Evolutionary conservation across 2,329 filamentous ascomycete species (phyloP), one percentile per base, ranked within the genome.

Genomic region (Talaromyces amestolkiae): DNA sequence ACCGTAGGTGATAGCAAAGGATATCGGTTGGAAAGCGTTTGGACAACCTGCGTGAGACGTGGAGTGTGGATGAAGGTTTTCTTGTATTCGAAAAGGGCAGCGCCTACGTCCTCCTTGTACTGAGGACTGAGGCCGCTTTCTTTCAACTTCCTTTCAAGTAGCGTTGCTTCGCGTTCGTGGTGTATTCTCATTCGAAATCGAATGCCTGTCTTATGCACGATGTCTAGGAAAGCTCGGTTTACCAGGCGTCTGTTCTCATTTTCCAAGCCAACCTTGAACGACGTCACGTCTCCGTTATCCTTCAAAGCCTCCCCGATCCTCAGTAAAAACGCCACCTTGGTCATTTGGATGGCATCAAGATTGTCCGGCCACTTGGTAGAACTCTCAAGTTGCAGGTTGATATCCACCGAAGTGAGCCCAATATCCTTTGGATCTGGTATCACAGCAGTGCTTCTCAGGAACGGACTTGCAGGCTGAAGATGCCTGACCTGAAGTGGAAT

Each of bases 351-450:
- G 5, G 94, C 93, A 3, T 87, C 87, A 9, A 98, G 80, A 73
- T 96, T 92, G 74, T 98, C 93, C 0, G 95, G 95, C 95, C 95
- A 99, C 70, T 92, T 90, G 54, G 88, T 89, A 7, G 95, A 98
- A 4, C 91, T 91, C 79, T 99, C 95, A 71, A 99, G 98, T 73
- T 94, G 93, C 58, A 99, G 84, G 49, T 93, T 85, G 37, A 96
- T 86, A 70, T 96, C 89, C 69, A 93, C 89, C 0, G 91, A 89
- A 11, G 72, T 68, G 8, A 71, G 66, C 22, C 69, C 67, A 31
- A 70, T 69, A 47, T 70, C 68, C 17, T 72, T 54, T 33, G 58
- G 68, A 24, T 77, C 72, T 37, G 74, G 65, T 51, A 68, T 71
- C 24, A 78, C 70, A 2, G 80, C 92, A 1, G 92, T 82, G 69